These are phyloP conservation scores for Saccharomycopsis fodiens DNA, from an alignment of 805 yeast species.

Conservation along the genomic window DNA sequence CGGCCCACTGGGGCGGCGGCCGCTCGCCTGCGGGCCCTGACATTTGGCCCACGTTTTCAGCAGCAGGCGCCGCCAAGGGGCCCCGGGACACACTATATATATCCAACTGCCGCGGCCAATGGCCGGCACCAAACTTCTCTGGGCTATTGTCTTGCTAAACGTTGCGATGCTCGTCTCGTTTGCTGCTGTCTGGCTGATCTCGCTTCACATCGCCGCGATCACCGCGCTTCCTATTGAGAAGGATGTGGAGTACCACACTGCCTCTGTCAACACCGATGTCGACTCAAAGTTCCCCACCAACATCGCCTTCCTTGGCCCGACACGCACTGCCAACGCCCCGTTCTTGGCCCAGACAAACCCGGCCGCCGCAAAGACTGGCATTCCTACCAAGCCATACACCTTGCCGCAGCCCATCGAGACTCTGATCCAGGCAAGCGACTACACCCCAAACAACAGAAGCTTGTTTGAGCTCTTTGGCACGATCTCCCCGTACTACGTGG, in stretches of 20 bases:
- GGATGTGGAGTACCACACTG: background rate
- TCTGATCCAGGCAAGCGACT: slow-evolving; percentile 17
- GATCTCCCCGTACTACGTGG: slow-evolving; percentile 21
- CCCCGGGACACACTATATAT: too few relatives aligned
- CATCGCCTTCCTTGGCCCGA: slow-evolving; percentile 15
- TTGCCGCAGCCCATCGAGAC: slow-evolving; percentile 22
- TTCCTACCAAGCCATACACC: slow-evolving; percentile 17
- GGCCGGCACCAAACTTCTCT: background rate
- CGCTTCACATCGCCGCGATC: slow-evolving; percentile 3
- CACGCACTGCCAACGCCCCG: slow-evolving; percentile 19
- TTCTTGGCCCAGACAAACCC: slow-evolving; percentile 18
- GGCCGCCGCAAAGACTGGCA: slow-evolving; percentile 12
- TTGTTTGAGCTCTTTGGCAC: slow-evolving; percentile 20
- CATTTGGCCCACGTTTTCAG: too few relatives aligned
- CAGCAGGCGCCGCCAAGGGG: too few relatives aligned
- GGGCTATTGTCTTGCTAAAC: slow-evolving; percentile 2
- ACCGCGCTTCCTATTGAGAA: slow-evolving; percentile 8
- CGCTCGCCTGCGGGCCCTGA: too few relatives aligned
- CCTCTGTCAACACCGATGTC: too few relatives aligned
- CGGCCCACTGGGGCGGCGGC: too few relatives aligned
- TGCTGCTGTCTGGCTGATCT: background rate
- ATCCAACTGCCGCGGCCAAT: background rate
- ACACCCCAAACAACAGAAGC: slow-evolving; percentile 13
- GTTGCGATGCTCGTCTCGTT: slow-evolving; percentile 4
- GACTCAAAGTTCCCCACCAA: slow-evolving; percentile 18